Evolutionary conservation across 805 yeast genomes (phyloP).

Genomic region (Saccharomycopsis olivae): DNA sequence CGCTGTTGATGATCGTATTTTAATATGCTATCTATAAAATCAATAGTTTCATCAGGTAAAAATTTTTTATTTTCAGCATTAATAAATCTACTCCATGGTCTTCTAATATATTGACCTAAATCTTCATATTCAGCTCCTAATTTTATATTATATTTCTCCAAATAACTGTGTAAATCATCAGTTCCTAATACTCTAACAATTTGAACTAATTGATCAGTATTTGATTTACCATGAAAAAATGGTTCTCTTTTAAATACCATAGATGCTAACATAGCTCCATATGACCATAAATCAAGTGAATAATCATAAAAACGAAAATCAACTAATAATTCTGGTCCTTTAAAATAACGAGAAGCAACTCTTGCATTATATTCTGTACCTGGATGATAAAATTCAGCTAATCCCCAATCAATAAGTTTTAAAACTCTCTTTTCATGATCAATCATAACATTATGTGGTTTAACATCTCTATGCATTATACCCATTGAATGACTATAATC

Average conservation of each 20-base stretch:
- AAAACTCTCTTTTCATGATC: conserved; percentile 56
- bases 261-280: conserved; percentile 85
- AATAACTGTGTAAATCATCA: conserved; percentile 55
- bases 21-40: conserved; percentile 61
- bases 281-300: conserved; percentile 83
- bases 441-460: conserved; percentile 90
- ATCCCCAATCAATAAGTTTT: conserved; percentile 88
- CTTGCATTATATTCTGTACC: conserved; percentile 86
- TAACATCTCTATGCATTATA: conserved; percentile 89
- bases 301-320: conserved; percentile 80
- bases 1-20: conserved; percentile 83
- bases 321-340: conserved; percentile 84
- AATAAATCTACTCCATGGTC: conserved; percentile 56
- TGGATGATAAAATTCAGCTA: conserved; percentile 86
- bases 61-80: conserved; percentile 42
- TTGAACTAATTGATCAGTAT: conserved; percentile 85
- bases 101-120: conserved; percentile 50
- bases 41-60: conserved; percentile 48
- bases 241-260: conserved; percentile 86
- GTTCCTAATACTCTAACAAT: conserved; percentile 85
- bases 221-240: conserved; percentile 84
- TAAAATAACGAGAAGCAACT: conserved; percentile 85
- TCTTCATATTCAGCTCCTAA: conserved; percentile 75
- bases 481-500: conserved; percentile 91
- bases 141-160: conserved; percentile 56